Evolutionary conservation across 495 filamentous ascomycete genomes (phyloP), one percentile per base, ranked within the genome.

Genomic region (Thermothielavioides terrestris): DNA sequence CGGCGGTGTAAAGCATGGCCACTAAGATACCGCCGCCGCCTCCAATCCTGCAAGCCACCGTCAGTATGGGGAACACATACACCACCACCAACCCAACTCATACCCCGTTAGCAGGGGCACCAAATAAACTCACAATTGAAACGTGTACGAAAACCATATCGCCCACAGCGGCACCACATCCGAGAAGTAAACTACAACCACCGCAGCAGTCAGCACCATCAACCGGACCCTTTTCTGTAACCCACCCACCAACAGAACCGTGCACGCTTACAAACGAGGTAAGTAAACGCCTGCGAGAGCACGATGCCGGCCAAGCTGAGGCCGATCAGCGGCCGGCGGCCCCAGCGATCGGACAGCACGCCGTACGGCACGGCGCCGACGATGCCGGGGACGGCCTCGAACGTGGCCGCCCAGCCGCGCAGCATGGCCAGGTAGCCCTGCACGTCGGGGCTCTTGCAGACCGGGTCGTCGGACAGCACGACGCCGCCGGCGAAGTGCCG

Each of bases 401-500:
- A 57, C 2, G 62, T 61, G 5, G 15, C 30, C 11, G 11, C 8
- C 66, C 66, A 67, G 4, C 62, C 64, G 4, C 57, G 52, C 31
- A 68, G 39, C 64, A 64, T 65, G 31, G 62, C 66, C 46, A 67
- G 53, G 14, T 56, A 54, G 1, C 54, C 38, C 49, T 68, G 64
- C 15, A 68, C 66, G 8, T 61, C 56, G 4, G 53, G 32, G 6
- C 25, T 41, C 52, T 64, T 60, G 54, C 62, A 65, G 0, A 48
- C 36, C 10, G 41, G 47, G 46, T 60, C 50, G 21, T 61, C 53
- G 20, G 32, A 6, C 2, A 56, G 42, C 1, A 45, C 21, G 3
- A 54, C 7, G 7, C 45, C 51, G 6, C 44, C 43, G 4, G 32
- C 45, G 7, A 41, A 48, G 5, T 40, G 11, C 8, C 23, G 41